A percentile compares a stretch with the other conserved stretches of the same genome.
These are phyloP conservation scores for Echium plantagineum DNA, from an alignment of 257 asterid genomes.

Conservation along the genomic window DNA sequence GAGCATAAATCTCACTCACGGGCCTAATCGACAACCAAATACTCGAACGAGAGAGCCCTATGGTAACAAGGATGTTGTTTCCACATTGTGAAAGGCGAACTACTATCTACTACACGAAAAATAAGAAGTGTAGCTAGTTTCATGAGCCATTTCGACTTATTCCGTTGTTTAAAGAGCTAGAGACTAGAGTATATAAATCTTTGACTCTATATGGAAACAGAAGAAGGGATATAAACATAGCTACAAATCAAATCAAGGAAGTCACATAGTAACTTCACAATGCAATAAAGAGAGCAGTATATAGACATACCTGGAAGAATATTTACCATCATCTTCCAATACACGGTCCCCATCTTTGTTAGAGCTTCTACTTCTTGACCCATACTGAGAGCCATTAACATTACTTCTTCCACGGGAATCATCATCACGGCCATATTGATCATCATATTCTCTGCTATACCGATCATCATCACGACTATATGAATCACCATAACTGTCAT, in stretches of 20 bases:
- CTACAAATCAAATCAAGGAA: neutral
- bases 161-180: too few relatives aligned
- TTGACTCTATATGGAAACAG: too few relatives aligned
- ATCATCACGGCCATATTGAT: conserved; percentile 52
- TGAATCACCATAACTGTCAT: conserved; percentile 50
- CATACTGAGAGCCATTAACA: conserved; percentile 20
- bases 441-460: conserved; percentile 60
- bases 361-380: conserved; percentile 59
- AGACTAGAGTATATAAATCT: too few relatives aligned
- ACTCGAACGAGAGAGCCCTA: too few relatives aligned
- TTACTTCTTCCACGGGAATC: conserved; percentile 59
- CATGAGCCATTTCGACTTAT: too few relatives aligned
- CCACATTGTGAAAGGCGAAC: too few relatives aligned
- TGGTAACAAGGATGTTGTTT: too few relatives aligned
- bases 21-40: too few relatives aligned
- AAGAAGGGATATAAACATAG: too few relatives aligned
- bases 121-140: too few relatives aligned
- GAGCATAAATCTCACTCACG: too few relatives aligned
- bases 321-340: conserved; percentile 75
- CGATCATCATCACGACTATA: conserved; percentile 64
- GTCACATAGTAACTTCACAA: neutral
- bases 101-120: too few relatives aligned
- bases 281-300: neutral
- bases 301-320: conserved; percentile 59
- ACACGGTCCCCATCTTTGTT: conserved; percentile 45